phyloP scores from a whole-genome alignment of 208 protist genomes.

The Herpetomonas samuelpessoai region DNA sequence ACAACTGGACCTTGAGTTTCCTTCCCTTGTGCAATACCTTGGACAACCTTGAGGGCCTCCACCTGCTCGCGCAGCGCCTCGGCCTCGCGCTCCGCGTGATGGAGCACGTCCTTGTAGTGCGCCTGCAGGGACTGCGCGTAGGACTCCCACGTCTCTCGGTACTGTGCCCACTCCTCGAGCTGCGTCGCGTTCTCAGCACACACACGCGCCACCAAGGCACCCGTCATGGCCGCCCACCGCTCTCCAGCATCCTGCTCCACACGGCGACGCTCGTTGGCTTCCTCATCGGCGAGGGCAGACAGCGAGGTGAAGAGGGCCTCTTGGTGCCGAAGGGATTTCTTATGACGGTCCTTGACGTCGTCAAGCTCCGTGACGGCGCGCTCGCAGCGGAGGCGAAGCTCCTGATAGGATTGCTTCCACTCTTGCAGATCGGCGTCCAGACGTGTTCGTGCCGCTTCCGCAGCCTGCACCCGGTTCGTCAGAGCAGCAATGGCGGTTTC shows the following conservation, averaged over 20 bases:
- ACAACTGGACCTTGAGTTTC: neutral
- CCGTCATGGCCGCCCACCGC: neutral
- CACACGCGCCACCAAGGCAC: neutral
- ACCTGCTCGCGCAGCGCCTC: slow-evolving; percentile 16
- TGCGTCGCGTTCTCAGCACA: neutral
- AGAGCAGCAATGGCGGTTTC: slow-evolving; percentile 17
- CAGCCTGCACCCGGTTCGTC: slow-evolving; percentile 7
- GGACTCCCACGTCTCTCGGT: slow-evolving; percentile 4
- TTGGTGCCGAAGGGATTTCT: neutral
- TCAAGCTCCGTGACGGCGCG: neutral
- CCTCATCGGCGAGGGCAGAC: neutral
- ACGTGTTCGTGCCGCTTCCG: slow-evolving; percentile 13
- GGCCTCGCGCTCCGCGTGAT: slow-evolving; percentile 32
- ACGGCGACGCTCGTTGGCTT: neutral
- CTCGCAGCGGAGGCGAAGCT: neutral
- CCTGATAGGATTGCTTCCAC: slow-evolving; percentile 6
- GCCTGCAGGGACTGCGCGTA: slow-evolving; percentile 4
- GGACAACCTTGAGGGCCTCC: neutral
- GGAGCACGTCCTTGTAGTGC: slow-evolving; percentile 25
- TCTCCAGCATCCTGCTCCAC: neutral
- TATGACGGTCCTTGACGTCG: neutral
- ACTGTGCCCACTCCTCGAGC: slow-evolving; percentile 6
- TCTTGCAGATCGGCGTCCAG: slow-evolving; percentile 6
- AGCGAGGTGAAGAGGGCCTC: neutral
- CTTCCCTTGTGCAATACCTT: neutral